Evolutionary conservation across 2,329 filamentous ascomycete genomes (phyloP), one percentile per base, ranked within the genome.

Genomic region (Thermothelomyces thermophilus): DNA sequence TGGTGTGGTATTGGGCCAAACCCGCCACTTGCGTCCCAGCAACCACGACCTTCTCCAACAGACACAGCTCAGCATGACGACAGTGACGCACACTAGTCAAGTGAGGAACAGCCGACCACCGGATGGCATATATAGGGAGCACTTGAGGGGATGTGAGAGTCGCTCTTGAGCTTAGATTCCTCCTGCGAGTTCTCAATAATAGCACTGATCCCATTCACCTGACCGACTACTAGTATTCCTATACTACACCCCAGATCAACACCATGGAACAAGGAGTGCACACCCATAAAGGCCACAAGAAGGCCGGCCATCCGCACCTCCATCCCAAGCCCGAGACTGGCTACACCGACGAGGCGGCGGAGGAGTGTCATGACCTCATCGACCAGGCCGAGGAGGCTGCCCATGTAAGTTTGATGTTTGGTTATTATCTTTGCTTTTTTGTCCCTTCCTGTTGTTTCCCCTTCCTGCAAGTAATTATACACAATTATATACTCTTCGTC

Each of bases 371-470:
- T 46, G 58, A 60, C 37, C 30, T 60, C 40, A 60, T 60, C 43
- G 52, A 60, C 43, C 41, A 41, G n/a, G 58, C 58, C 45, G 58
- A 60, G 50, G 57, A 60, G 42, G 52, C 58, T 35, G 56, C 58
- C 2, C 58, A 60, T 40, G 58, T 60, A 42, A 9, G 53, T 46
- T n/a, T 13, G n/a, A n/a, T n/a, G n/a, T 16, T 16, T 34, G 5
- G 5, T 34, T 16, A 4, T 16, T 6, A 34, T 5, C 31, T 16
- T 34, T 34, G 13, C 31, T 5, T 14, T 16, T 16, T n/a, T n/a
- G n/a, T n/a, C n/a, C n/a, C n/a, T n/a, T n/a, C n/a, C n/a, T n/a
- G n/a, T n/a, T n/a, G n/a, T n/a, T n/a, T n/a, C n/a, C n/a, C n/a
- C n/a, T n/a, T n/a, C n/a, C n/a, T n/a, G n/a, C n/a, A n/a, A n/a